Evolutionary conservation across 345 rosid species (phyloP).

Genomic region (Aurinia saxatilis): DNA sequence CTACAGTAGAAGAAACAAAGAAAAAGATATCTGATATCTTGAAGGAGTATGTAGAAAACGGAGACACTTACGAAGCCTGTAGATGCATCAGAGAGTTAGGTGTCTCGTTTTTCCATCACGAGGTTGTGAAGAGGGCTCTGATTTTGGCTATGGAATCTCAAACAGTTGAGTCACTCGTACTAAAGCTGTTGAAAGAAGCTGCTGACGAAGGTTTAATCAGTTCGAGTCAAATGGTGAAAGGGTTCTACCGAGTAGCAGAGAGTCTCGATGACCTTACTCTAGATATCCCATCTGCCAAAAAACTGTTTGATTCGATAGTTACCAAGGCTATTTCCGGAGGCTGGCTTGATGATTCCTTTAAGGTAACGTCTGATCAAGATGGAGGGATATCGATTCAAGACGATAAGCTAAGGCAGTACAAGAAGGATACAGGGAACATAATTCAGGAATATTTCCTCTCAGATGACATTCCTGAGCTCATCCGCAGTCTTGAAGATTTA

Average conservation of each 20-base stretch:
- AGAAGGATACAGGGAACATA: conserved; percentile 68
- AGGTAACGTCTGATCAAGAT: conserved; percentile 34
- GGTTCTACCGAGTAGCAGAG: conserved; percentile 76
- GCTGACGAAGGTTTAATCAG: conserved; percentile 93
- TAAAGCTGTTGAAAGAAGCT: conserved; percentile 80
- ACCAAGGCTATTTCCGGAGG: conserved; percentile 76
- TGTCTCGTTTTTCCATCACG: conserved; percentile 91
- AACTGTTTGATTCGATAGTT: conserved; percentile 50
- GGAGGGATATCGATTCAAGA: conserved; percentile 39
- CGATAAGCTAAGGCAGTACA: conserved; percentile 51
- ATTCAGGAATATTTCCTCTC: conserved; percentile 96
- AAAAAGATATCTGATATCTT: conserved; percentile 72
- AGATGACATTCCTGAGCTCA: conserved; percentile 95
- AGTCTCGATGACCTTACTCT: conserved; percentile 95
- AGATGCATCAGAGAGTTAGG: conserved; percentile 90
- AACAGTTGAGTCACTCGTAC: conserved; percentile 52
- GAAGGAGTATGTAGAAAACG: conserved; percentile 79
- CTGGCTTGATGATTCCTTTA: conserved; percentile 76
- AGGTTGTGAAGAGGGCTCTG: conserved; percentile 96
- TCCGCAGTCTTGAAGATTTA: conserved; percentile 75
- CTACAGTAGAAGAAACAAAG: conserved; percentile 92
- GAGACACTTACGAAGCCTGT: conserved; percentile 93
- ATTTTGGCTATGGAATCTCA: conserved; percentile 79
- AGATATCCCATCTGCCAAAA: conserved; percentile 81
- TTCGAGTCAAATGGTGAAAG: conserved; percentile 92